Base-by-base conservation (phyloP, 176 grass and related monocot species). In the Bromus sterilis region DNA sequence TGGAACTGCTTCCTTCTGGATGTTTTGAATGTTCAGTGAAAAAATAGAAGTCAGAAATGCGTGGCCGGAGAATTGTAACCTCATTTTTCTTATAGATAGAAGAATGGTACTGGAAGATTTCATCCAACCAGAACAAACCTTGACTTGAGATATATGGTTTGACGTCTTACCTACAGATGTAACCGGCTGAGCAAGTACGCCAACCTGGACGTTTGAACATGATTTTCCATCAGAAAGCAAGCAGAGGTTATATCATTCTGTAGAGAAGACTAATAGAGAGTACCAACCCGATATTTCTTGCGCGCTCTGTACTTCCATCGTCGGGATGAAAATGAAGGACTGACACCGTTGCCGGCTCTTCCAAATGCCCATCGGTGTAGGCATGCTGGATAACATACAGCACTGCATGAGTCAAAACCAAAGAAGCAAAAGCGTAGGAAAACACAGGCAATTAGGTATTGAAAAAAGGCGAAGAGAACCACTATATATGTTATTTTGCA, bases 311-410 rank as follows among this genome's bases (percentile, higher is more conserved):
- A 46, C 66, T 89, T 78, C 80, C 87, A 56, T 94, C 80, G 10
- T 88, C 77, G 18, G 79, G 77, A 81, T 90, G 85, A 85, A 91
- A 78, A 77, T 97, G 84, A 57, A 89, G 77, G 29, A 89, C n/a
- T 57, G 84, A 64, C 49, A 90, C 80, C 16, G 85, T 51, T 63
- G 81, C 70, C 41, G 82, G 80, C 56, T 97, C 87, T 87, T 94
- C 94, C 93, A 94, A 76, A 74, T 77, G 70, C 32, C 91, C 94
- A 84, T 97, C 94, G 33, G 74, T 85, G 69, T 97, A 94, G 4
- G 87, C 94, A 24, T 97, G 94, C 91, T 94, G 89, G 41, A 87
- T 71, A 83, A 67, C 18, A 77, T 69, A 55, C 35, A 79, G 2
- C 30, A 48, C 59, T 46, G 53, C 75, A 88, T 1, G 75, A 40